These are phyloP conservation scores for Sinapis alba DNA, from an alignment of 441 rosid genomes.

Conservation along the genomic window DNA sequence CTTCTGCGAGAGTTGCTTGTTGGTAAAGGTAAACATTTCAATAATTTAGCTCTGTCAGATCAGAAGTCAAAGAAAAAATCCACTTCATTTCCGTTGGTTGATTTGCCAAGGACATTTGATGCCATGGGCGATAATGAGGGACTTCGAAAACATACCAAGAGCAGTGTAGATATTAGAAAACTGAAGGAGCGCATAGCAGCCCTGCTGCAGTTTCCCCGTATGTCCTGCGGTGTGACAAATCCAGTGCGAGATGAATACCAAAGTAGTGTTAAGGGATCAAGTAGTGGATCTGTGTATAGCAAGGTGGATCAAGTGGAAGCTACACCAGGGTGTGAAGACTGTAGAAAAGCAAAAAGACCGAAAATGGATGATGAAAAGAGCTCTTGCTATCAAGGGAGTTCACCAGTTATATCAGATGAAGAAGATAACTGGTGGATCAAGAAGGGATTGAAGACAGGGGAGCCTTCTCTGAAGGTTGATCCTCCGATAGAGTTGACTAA, in stretches of 20 bases:
- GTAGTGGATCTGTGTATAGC: constrained; percentile 53
- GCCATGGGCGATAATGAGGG: constrained; percentile 35
- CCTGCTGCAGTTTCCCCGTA: constrained; percentile 74
- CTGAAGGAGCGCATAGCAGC: constrained; percentile 76
- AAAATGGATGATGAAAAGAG: constrained; percentile 77
- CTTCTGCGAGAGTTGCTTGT: constrained; percentile 59
- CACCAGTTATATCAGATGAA: constrained; percentile 81
- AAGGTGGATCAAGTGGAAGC: constrained; percentile 66
- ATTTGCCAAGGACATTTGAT: constrained; percentile 55
- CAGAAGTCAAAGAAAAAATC: constrained; percentile 53
- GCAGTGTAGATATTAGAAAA: constrained; percentile 53
- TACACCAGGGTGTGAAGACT: constrained; percentile 91
- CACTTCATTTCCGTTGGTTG: constrained; percentile 45
- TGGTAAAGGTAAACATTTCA: constrained; percentile 42
- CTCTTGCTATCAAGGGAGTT: constrained; percentile 64
- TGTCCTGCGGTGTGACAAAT: constrained; percentile 51
- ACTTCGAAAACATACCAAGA: constrained; percentile 52
- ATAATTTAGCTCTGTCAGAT: constrained; percentile 40
- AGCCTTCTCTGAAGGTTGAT: constrained; percentile 69
- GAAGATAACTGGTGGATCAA: constrained; percentile 98
- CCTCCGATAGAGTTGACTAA: constrained; percentile 64
- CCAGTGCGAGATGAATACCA: constrained; percentile 68
- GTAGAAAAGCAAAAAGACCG: constrained; percentile 79
- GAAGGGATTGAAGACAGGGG: constrained; percentile 68
- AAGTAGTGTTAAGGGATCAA: constrained; percentile 68